Base-by-base conservation (phyloP, 805 yeast genomes). In the Pachysolen tannophilus region DNA sequence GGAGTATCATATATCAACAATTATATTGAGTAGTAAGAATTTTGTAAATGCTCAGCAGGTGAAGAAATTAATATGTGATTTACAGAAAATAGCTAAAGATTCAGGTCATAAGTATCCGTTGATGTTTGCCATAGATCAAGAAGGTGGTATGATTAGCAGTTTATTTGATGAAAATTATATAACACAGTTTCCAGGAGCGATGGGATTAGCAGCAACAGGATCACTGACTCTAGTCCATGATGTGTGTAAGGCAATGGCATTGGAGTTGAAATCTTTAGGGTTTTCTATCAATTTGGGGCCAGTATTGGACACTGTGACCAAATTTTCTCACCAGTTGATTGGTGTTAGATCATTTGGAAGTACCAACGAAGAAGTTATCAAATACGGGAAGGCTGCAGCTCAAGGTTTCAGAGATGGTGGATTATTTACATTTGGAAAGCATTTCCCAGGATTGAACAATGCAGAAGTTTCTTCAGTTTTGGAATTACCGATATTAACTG, bases 401-500 rank as follows among this genome's bases (percentile, higher is more conserved):
- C 57, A 55, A 38, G 83, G 82, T 1, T 58, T 72, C 30, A 60
- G 60, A 34, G 72, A 63, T 29, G 78, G 76, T 9, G 78, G 79
- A 1, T 47, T 76, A 9, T 49, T 68, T 25, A 63, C 73, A 2
- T 67, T 75, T 38, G 82, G 79, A 0, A 76, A 76, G 45, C 82
- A 77, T 52, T 76, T 76, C 45, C 83, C 83, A 0, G 83, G 83
- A 2, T 73, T 72, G 34, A 82, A 82, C 3, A 69, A 70, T 36
- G 79, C 80, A 1, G 63, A 67, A 15, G 76, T 76, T 5, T 79
- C 75, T 46, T 65, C 75, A 3, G 52, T 73, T 26, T 53, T 74
- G 28, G 81, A 76, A 39, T 49, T 75, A 20, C 81, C 81, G 5
- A 70, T 74, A 65, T 67, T 76, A 48, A 61, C 69, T 3, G 82